Percentiles rank a stretch among this genome's conserved stretches.
Conservation (phyloP, 495 filamentous ascomycete genomes). For the Penicillium chermesinum region DNA sequence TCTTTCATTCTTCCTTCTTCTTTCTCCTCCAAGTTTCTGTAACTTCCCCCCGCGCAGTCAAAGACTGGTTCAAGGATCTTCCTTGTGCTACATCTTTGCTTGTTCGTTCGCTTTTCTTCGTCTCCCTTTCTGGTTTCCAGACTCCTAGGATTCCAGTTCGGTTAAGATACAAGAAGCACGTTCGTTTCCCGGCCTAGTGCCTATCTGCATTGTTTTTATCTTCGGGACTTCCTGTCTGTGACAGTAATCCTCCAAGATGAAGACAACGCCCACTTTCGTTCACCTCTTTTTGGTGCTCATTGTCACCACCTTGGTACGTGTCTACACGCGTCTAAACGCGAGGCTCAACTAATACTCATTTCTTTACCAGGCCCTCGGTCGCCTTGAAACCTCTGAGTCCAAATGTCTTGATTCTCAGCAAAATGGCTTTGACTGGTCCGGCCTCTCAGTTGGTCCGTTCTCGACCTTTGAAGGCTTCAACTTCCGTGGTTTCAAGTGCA, state of each 20-base stretch:
- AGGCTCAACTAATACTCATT: too few species aligned
- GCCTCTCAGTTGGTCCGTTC: conserved; percentile 59
- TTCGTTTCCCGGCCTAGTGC: background rate
- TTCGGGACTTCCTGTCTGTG: background rate
- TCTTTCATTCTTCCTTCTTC: conserved; percentile 4
- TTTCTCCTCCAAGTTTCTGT: background rate
- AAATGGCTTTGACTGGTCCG: conserved; percentile 65
- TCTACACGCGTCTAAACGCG: too few species aligned
- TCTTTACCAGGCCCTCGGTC: too few species aligned
- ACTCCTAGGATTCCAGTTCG: too few species aligned
- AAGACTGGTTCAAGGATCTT: background rate
- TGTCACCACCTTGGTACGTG: conserved; percentile 13
- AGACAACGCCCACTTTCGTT: conserved; percentile 19
- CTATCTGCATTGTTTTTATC: background rate
- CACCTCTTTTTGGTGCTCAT: conserved; percentile 29
- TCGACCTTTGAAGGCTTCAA: conserved; percentile 61
- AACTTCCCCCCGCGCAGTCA: background rate
- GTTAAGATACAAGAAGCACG: too few species aligned
- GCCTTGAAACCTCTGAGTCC: too few species aligned
- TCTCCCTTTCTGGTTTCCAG: background rate
- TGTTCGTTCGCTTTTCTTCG: background rate
- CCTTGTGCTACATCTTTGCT: background rate
- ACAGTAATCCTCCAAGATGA: conserved; percentile 23
- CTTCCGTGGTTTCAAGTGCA: conserved; percentile 68
- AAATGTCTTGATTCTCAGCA: conserved; percentile 63